Evolutionary conservation across 495 filamentous ascomycete species (phyloP).

Genomic region (Beverwykella pulmonaria): DNA sequence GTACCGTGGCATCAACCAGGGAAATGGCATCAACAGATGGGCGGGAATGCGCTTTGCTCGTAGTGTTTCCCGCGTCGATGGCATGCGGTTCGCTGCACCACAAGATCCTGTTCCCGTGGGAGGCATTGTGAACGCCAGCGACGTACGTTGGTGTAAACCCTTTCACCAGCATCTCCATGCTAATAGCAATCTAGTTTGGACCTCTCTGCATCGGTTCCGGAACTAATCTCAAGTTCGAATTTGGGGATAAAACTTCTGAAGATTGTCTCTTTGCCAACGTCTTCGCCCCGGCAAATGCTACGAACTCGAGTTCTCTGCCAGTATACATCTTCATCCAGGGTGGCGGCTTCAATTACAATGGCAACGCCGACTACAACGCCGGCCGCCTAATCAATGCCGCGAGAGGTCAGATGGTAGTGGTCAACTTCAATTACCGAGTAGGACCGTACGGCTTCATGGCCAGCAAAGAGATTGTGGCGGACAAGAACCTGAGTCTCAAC

Average conservation of each 20-base stretch:
- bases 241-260: conserved; percentile 48
- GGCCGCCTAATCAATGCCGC: conserved; percentile 62
- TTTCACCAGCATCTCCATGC: neutral
- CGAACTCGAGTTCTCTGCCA: conserved; percentile 54
- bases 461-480: conserved; percentile 55
- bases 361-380: conserved; percentile 70
- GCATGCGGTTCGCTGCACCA: conserved; percentile 63
- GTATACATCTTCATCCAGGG: conserved; percentile 78
- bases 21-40: conserved; percentile 61
- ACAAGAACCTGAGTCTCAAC: conserved; percentile 60
- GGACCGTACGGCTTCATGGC: conserved; percentile 75
- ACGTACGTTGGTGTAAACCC: no score
- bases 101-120: conserved; percentile 52
- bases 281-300: conserved; percentile 65
- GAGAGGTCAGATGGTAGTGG: conserved; percentile 63
- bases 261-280: conserved; percentile 78
- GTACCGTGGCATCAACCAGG: conserved; percentile 39
- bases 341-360: conserved; percentile 68
- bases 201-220: conserved; percentile 40
- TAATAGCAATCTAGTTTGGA: conserved; percentile 51
- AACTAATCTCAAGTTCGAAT: conserved; percentile 20
- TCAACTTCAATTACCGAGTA: conserved; percentile 74
- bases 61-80: conserved; percentile 56
- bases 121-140: conserved; percentile 50
- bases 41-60: conserved; percentile 65